Conservation (phyloP, 345 rosid genomes). For the Salix purpurea region DNA sequence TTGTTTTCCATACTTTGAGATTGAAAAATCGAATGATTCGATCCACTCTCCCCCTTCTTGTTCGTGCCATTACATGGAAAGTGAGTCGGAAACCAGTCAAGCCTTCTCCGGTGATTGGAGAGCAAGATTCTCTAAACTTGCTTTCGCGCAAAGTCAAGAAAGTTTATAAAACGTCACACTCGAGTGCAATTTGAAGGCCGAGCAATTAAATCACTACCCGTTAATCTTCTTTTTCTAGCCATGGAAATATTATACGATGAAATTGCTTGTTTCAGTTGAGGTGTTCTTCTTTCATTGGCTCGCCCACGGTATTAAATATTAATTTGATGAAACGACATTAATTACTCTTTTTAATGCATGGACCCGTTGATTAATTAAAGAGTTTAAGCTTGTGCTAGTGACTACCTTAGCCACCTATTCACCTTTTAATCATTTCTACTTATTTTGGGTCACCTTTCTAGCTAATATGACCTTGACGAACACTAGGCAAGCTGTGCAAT, state of each 20-base stretch:
- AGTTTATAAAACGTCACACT: background rate
- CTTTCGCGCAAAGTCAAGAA: constrained; percentile 32
- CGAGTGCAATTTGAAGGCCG: constrained; percentile 11
- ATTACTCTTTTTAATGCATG: constrained; percentile 1
- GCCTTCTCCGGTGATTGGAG: constrained; percentile 18
- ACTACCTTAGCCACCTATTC: background rate
- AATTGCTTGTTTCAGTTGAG: background rate
- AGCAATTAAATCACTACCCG: background rate
- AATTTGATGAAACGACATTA: constrained; percentile 16
- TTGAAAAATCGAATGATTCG: background rate
- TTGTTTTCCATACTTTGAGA: background rate
- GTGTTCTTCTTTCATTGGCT: background rate
- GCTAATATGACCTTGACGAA: background rate
- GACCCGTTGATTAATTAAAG: constrained; percentile 21
- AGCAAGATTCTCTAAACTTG: constrained; percentile 25
- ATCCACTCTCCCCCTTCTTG: background rate
- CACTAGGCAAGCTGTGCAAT: background rate
- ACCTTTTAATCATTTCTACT: background rate
- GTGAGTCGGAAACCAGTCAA: background rate
- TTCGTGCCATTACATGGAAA: constrained; percentile 10
- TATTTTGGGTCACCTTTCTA: background rate
- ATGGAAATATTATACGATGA: background rate
- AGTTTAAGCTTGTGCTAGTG: background rate
- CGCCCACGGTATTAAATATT: background rate
- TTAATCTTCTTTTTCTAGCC: background rate